Percentiles rank a stretch among this genome's conserved stretches.
Conservation (phyloP, 139 green algal species). For the Microglena sp. region DNA sequence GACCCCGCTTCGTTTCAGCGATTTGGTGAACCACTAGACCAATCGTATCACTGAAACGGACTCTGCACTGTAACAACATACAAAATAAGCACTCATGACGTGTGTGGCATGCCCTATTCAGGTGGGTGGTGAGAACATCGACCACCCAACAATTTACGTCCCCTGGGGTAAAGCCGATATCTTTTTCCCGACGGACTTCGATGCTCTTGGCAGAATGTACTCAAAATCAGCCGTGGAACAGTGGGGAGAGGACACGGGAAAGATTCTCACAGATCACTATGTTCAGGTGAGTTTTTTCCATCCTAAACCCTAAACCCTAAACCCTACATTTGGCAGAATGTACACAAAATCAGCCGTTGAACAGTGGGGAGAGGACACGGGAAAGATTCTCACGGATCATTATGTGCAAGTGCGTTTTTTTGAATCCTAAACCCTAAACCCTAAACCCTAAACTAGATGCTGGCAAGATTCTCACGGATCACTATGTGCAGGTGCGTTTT, state of each 20-base stretch:
- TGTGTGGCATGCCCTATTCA: too few relatives aligned
- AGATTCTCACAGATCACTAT: constrained; percentile 18
- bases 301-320: too few relatives aligned
- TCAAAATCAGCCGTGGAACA: constrained; percentile 15
- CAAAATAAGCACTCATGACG: too few relatives aligned
- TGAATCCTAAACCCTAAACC: too few relatives aligned
- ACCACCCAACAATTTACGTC: constrained; percentile 39
- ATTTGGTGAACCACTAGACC: too few relatives aligned
- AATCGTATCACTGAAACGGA: too few relatives aligned
- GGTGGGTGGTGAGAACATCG: constrained; percentile 41
- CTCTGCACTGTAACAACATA: too few relatives aligned
- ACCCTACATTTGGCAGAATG: constrained; percentile 41
- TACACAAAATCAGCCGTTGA: constrained; percentile 31
- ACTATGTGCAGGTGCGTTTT: constrained; percentile 20
- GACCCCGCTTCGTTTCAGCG: too few relatives aligned
- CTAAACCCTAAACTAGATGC: too few relatives aligned
- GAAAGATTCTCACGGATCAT: too few relatives aligned
- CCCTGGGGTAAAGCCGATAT: constrained; percentile 64
- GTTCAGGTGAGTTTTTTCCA: constrained; percentile 10
- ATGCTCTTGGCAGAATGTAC: constrained; percentile 51
- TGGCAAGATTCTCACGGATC: constrained; percentile 12
- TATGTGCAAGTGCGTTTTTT: too few relatives aligned
- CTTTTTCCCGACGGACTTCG: constrained; percentile 88
- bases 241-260: constrained; percentile 6
- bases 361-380: constrained; percentile 12